Evolutionary conservation across 768 basidiomycete species (phyloP), one percentile per base, ranked within the genome.

Genomic region (Clavaria fumosa): DNA sequence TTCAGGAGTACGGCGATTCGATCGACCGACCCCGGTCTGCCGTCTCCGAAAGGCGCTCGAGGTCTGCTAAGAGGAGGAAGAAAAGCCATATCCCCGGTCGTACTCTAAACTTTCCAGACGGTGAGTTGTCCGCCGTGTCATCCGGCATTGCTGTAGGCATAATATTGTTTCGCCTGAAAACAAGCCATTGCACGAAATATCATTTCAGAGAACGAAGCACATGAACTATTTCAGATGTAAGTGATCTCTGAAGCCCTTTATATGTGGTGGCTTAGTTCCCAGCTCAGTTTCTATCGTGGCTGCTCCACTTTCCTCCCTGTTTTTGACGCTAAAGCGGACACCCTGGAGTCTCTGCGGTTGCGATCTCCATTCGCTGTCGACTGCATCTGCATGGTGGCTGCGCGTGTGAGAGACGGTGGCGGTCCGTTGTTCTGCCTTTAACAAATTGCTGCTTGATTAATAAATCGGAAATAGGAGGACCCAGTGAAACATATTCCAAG

Each of bases 291-390:
- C 56, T 95, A 83, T 55, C 70, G 75, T 32, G 90, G 90, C n/a
- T 93, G 89, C 52, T 88, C 84, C 17, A 85, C 81, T 12, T 89
- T 88, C 54, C 57, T 89, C 26, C 84, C 91, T 31, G 76, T 93
- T 4, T 91, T 90, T 50, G 88, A 95, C 55, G 68, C 66, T 3
- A 67, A 60, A 30, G 61, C 69, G n/a, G 90, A 96, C 54, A 89
- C 84, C 0, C 95, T 74, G 56, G 83, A 90, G 31, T 70, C 74
- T 30, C 62, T 96, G 40, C 85, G 84, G 50, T 72, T 79, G 40
- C 76, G 90, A 33, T 93, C 89, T 36, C 91, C 90, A 0, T 95
- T 93, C 58, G 86, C 86, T 28, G 78, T 96, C 17, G 77, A 91
- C 47, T 75, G 78, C 15, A 91, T 96, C 23, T 89, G 90, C 52